Base-by-base conservation (phyloP, 2,329 filamentous ascomycete genomes). In the Pseudogymnoascus pannorum region DNA sequence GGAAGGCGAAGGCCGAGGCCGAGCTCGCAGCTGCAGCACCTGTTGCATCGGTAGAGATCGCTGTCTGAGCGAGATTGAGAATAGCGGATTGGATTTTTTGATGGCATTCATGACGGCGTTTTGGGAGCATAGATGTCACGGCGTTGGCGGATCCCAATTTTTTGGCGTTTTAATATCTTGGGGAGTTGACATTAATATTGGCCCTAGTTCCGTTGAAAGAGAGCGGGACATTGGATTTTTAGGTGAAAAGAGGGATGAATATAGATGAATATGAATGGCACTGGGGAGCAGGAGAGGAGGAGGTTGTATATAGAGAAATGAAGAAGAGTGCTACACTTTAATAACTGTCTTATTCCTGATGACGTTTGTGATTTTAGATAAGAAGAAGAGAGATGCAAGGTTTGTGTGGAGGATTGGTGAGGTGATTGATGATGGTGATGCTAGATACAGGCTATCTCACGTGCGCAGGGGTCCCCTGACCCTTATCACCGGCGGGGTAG, bases 1-100 rank as follows among this genome's bases (percentile, higher is more conserved):
- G 69, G 67, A 72, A 72, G 68, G 60, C 60, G 36, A 68, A 69
- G 51, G 68, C 69, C 31, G 69, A 72, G 59, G 68, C 24, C 1
- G 44, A 51, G 14, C 11, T 12, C 9, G 33, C 14, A 3, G 44
- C 44, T 29, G 44, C 44, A 29, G 44, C 42, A 20, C 20, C 20
- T n/a, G 40, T 24, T 18, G 44, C 24, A 24, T n/a, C 44, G 8
- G 14, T 51, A 4, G 44, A 29, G 24, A 51, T 51, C n/a, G 44
- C n/a, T 14, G 18, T 29, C 44, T 51, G 5, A 51, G 4, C 14
- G 18, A 22, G 14, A 24, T 48, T n/a, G 24, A 51, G 6, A 6
- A 4, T 2, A 51, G 4, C 7, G 22, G 44, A 51, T 26, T 29
- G 22, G 40, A 26, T 51, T 51, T 26, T 29, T 51, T 51, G 44